Percentiles rank a stretch among this genome's conserved stretches.
phyloP scores from a whole-genome alignment of 2,329 filamentous ascomycete genomes.

The Monilinia polystroma region DNA sequence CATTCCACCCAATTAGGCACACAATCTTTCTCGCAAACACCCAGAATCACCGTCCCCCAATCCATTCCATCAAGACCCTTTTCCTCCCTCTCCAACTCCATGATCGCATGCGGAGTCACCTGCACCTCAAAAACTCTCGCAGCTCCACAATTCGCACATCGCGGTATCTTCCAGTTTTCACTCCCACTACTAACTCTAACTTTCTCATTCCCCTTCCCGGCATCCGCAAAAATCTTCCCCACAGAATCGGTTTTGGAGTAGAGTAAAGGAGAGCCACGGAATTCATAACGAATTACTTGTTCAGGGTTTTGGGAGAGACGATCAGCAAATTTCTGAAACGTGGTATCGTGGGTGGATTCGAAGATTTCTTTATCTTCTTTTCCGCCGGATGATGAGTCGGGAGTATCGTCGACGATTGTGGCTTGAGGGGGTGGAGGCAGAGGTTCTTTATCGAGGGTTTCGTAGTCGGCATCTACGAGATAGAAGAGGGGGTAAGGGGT shows the following conservation, averaged over 20 bases:
- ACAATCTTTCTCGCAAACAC: constrained; percentile 81
- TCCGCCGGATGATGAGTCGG: constrained; percentile 39
- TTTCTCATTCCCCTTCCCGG: constrained; percentile 29
- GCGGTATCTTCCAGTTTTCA: constrained; percentile 57
- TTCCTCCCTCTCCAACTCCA: constrained; percentile 77
- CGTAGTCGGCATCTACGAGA: constrained; percentile 86
- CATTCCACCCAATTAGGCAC: constrained; percentile 56
- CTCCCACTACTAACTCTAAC: constrained; percentile 27
- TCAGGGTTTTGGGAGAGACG: constrained; percentile 77
- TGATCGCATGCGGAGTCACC: constrained; percentile 86
- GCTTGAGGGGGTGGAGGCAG: constrained; percentile 51
- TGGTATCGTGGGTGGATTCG: constrained; percentile 71
- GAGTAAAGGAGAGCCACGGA: constrained; percentile 68
- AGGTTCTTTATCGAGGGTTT: constrained; percentile 67
- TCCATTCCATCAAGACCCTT: constrained; percentile 83
- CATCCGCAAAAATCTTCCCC: constrained; percentile 57
- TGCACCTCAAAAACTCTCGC: constrained; percentile 86
- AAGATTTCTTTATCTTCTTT: constrained; percentile 70
- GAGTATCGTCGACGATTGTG: constrained; percentile 50
- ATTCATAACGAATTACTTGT: constrained; percentile 80
- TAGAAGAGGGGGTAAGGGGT: constrained; percentile 72
- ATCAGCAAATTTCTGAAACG: constrained; percentile 79
- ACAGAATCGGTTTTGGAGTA: constrained; percentile 77
- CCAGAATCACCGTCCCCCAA: constrained; percentile 91
- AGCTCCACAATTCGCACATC: constrained; percentile 73